Percentiles rank a stretch among this genome's conserved stretches.
Conservation (phyloP, 2,329 filamentous ascomycete genomes). For the Aquanectria penicillioides region DNA sequence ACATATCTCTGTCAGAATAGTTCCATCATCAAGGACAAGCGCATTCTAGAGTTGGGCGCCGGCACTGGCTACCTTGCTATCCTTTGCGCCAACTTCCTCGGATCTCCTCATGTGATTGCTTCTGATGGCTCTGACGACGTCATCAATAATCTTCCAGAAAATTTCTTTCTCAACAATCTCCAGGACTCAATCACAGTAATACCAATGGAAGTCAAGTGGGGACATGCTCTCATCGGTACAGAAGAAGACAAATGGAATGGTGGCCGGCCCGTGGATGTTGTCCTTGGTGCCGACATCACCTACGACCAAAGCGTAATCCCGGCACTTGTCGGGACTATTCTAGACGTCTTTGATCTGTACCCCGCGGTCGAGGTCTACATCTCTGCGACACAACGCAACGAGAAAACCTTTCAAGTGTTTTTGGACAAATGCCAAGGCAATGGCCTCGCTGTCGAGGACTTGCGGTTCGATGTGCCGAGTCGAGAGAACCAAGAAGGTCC, state of each 20-base stretch:
- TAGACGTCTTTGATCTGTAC: conserved; percentile 68
- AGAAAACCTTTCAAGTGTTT: conserved; percentile 74
- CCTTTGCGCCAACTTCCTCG: conserved; percentile 76
- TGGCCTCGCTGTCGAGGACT: conserved; percentile 53
- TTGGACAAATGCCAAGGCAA: conserved; percentile 64
- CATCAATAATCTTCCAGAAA: conserved; percentile 73
- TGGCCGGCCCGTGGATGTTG: conserved; percentile 64
- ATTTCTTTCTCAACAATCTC: conserved; percentile 74
- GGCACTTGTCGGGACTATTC: conserved; percentile 71
- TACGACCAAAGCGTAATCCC: conserved; percentile 75
- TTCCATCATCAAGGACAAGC: conserved; percentile 60
- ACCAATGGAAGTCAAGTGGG: conserved; percentile 72
- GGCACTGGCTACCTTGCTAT: conserved; percentile 82
- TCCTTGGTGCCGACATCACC: conserved; percentile 82
- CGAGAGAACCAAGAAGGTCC: conserved; percentile 64
- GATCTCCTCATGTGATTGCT: conserved; percentile 67
- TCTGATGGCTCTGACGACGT: conserved; percentile 82
- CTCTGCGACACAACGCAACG: conserved; percentile 76
- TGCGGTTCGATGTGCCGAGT: conserved; percentile 54
- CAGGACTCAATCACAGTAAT: conserved; percentile 57
- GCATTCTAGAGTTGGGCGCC: conserved; percentile 77
- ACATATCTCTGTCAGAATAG: conserved; percentile 69
- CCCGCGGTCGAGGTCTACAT: conserved; percentile 70
- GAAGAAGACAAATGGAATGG: conserved; percentile 65
- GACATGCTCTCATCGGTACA: conserved; percentile 65